These are phyloP conservation scores for Flaveria floridana DNA, from an alignment of 140 eudicot genomes.

Conservation along the genomic window DNA sequence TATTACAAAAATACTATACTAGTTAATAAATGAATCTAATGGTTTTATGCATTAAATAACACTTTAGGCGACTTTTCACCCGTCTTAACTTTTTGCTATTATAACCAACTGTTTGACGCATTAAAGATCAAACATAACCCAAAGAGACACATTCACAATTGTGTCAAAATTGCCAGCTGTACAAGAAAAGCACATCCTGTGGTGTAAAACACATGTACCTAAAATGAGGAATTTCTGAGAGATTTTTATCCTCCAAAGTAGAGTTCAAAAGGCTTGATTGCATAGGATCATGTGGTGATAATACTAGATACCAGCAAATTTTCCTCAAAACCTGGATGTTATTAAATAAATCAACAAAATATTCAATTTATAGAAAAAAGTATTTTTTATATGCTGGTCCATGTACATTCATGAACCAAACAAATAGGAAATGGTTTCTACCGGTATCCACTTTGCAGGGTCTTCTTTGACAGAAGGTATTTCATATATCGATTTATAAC, in stretches of 20 bases:
- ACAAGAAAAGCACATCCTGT: not conserved
- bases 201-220: slow-evolving; percentile 33
- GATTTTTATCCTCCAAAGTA: slow-evolving; percentile 82
- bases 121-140: not conserved
- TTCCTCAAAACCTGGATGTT: slow-evolving; percentile 63
- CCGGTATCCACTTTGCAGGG: slow-evolving; percentile 78
- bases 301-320: slow-evolving; percentile 75
- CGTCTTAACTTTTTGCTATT: not conserved
- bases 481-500: slow-evolving; percentile 89
- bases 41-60: not conserved
- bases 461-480: slow-evolving; percentile 84
- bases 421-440: slow-evolving; percentile 31
- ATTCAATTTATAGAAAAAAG: not conserved
- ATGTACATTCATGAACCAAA: not conserved
- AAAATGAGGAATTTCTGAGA: slow-evolving; percentile 73
- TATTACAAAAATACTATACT: not conserved
- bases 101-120: not conserved
- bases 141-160: not conserved
- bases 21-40: not conserved
- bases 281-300: slow-evolving; percentile 92
- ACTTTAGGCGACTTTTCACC: not conserved
- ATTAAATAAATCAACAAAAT: not conserved
- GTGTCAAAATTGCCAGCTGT: not conserved
- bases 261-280: slow-evolving; percentile 88
- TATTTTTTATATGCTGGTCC: too few relatives aligned